Conservation (phyloP, 352 stramenopile species). For the Phytophthora pistaciae region DNA sequence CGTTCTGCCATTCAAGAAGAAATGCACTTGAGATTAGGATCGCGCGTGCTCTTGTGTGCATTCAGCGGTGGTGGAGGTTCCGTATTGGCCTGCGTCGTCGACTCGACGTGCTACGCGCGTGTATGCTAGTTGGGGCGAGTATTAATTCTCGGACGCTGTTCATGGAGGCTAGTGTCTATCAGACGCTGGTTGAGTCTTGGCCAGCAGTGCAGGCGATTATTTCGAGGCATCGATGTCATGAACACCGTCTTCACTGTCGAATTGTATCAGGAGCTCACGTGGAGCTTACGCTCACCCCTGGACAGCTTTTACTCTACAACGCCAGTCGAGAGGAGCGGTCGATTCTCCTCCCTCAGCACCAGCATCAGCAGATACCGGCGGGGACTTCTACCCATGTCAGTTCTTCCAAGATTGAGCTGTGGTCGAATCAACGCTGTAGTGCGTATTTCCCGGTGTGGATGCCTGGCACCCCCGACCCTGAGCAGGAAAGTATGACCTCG, state of each 20-base stretch:
- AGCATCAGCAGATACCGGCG: conserved; percentile 27
- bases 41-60: conserved; percentile 57
- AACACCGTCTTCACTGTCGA: conserved; percentile 60
- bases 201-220: conserved; percentile 31
- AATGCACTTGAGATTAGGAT: conserved; percentile 64
- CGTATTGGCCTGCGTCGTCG: conserved; percentile 50
- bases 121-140: conserved; percentile 55
- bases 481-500: conserved; percentile 70
- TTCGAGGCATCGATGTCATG: conserved; percentile 47
- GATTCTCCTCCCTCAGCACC: conserved; percentile 32
- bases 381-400: conserved; percentile 23
- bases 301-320: conserved; percentile 44
- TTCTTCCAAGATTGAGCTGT: conserved; percentile 46
- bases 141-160: conserved; percentile 77
- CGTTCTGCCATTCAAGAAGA: conserved; percentile 43
- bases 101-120: conserved; percentile 58
- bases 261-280: conserved; percentile 47
- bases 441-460: conserved; percentile 73
- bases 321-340: conserved; percentile 36
- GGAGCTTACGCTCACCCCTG: conserved; percentile 53
- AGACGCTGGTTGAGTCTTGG: conserved; percentile 54
- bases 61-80: conserved; percentile 81
- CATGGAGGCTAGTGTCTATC: conserved; percentile 70
- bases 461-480: conserved; percentile 55
- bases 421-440: conserved; percentile 55